These are phyloP conservation scores for Lumnitzera littorea DNA, from an alignment of 345 rosid genomes.

Conservation along the genomic window DNA sequence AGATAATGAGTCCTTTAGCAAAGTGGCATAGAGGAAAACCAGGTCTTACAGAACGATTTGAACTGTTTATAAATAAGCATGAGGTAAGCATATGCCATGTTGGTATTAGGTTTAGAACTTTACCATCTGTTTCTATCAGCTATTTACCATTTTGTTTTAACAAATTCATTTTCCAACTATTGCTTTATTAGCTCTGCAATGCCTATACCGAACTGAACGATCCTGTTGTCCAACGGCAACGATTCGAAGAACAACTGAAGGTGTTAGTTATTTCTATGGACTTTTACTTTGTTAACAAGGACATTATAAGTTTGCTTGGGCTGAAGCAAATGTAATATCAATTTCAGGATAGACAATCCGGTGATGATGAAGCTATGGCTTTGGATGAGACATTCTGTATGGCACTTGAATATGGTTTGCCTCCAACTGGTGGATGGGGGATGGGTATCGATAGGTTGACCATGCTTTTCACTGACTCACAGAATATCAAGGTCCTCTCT, in stretches of 20 bases:
- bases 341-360: slow-evolving; percentile 75
- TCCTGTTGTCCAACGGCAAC: slow-evolving; percentile 88
- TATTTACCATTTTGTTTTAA: neutral
- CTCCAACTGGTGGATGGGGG: slow-evolving; percentile 99
- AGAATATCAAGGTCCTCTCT: slow-evolving; percentile 72
- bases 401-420: slow-evolving; percentile 82
- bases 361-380: slow-evolving; percentile 99
- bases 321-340: neutral
- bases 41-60: slow-evolving; percentile 87
- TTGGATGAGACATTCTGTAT: slow-evolving; percentile 86
- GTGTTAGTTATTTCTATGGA: slow-evolving; percentile 18
- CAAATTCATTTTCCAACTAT: neutral
- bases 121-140: neutral
- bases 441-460: slow-evolving; percentile 81
- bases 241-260: slow-evolving; percentile 93
- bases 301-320: neutral
- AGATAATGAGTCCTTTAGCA: slow-evolving; percentile 86
- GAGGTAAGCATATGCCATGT: slow-evolving; percentile 38
- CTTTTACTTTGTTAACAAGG: neutral
- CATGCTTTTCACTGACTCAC: slow-evolving; percentile 90
- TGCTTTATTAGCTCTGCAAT: slow-evolving; percentile 55
- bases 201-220: slow-evolving; percentile 98
- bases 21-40: slow-evolving; percentile 73
- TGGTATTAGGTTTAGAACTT: neutral
- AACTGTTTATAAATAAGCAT: slow-evolving; percentile 82